These are phyloP conservation scores for Neocucurbitaria cava DNA, from an alignment of 2,329 filamentous ascomycete species.

Conservation along the genomic window DNA sequence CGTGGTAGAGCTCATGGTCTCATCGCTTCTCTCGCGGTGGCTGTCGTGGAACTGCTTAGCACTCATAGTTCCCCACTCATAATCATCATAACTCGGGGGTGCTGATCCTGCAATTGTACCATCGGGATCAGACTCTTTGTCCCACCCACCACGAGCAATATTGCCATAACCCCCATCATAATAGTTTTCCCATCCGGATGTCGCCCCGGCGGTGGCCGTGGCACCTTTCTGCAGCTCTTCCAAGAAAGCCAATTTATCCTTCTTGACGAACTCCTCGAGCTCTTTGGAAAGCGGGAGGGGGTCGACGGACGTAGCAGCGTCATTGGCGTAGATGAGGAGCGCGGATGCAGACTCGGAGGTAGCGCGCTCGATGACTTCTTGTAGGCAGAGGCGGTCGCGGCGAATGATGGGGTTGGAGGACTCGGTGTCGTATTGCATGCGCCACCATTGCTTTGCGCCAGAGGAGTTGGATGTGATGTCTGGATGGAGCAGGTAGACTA, in stretches of 20 bases:
- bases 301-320: conserved; percentile 38
- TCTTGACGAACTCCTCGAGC: conserved; percentile 54
- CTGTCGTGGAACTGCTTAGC: conserved; percentile 28
- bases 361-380: conserved; percentile 63
- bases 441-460: conserved; percentile 44
- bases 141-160: conserved; percentile 25
- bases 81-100: conserved; percentile 5
- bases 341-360: conserved; percentile 60
- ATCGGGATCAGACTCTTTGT: too few relatives aligned
- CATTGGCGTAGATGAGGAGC: conserved; percentile 67
- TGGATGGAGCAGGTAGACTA: conserved; percentile 63
- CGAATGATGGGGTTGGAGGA: conserved; percentile 31
- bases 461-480: conserved; percentile 26
- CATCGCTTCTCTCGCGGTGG: conserved; percentile 18
- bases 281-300: conserved; percentile 30
- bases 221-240: conserved; percentile 34
- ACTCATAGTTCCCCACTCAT: conserved; percentile 31
- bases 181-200: conserved; percentile 25
- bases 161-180: conserved; percentile 9
- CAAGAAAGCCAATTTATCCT: conserved; percentile 54
- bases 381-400: conserved; percentile 53
- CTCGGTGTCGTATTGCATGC: conserved; percentile 41
- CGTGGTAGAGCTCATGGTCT: conserved; percentile 34
- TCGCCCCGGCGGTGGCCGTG: too few relatives aligned
- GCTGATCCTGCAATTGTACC: too few relatives aligned